phyloP scores from a whole-genome alignment of 139 green algal genomes.

The Yamagishiella unicocca region DNA sequence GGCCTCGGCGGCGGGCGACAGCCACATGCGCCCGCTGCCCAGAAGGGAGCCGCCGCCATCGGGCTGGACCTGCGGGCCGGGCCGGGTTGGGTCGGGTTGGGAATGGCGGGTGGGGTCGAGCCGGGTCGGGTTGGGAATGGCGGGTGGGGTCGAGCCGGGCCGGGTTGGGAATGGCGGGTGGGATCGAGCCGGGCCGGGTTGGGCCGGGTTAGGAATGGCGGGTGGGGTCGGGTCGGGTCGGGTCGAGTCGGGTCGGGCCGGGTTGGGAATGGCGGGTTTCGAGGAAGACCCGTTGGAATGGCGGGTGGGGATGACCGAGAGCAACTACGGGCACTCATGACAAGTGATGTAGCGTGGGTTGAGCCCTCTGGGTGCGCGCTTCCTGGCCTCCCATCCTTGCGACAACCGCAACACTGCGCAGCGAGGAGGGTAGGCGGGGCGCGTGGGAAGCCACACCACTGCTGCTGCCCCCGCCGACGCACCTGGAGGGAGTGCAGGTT shows the following conservation, averaged over 20 bases:
- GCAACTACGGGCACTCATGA: too few relatives aligned
- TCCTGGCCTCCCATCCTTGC: too few relatives aligned
- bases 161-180: too few relatives aligned
- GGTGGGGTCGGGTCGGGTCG: too few relatives aligned
- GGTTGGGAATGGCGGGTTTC: too few relatives aligned
- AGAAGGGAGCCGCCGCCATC: constrained; percentile 85
- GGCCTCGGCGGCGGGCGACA: constrained; percentile 81
- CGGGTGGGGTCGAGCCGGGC: too few relatives aligned
- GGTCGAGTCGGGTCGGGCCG: too few relatives aligned
- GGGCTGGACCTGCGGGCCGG: constrained; percentile 66
- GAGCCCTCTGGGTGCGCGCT: too few relatives aligned
- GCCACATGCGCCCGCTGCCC: constrained; percentile 85
- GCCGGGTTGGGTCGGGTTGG: not conserved
- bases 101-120: not conserved
- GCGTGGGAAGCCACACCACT: not conserved
- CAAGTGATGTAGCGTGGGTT: too few relatives aligned
- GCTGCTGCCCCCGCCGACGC: not conserved
- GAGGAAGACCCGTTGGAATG: not conserved
- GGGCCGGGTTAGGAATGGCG: not conserved
- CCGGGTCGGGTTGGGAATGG: too few relatives aligned
- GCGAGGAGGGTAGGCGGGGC: not conserved
- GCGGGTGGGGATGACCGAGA: too few relatives aligned
- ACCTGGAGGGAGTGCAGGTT: constrained; percentile 79
- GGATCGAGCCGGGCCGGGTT: not conserved
- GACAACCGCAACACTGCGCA: too few relatives aligned